Evolutionary conservation across 345 rosid genomes (phyloP).

Genomic region (Aegle marmelos): DNA sequence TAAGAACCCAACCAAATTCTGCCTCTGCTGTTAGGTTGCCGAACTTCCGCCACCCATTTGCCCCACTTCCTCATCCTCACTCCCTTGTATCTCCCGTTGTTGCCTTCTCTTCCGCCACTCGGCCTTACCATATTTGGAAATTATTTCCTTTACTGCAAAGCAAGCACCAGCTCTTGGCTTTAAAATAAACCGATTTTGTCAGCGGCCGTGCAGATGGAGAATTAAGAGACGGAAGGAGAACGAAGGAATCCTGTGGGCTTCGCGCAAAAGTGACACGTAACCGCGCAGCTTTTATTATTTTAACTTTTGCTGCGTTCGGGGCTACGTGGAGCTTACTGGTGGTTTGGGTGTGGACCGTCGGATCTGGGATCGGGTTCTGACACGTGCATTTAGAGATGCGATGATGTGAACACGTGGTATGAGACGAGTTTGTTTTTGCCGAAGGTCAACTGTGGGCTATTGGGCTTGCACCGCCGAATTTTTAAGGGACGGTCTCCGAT

Average conservation of each 20-base stretch:
- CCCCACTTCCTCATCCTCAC: constrained; percentile 82
- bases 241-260: background rate
- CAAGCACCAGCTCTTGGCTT: background rate
- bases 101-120: constrained; percentile 1
- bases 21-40: constrained; percentile 50
- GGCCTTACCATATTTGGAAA: constrained; percentile 18
- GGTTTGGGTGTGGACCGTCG: background rate
- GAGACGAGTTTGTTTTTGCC: background rate
- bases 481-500: background rate
- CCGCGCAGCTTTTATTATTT: background rate
- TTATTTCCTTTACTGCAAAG: too few species aligned
- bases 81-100: constrained; percentile 37
- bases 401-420: background rate
- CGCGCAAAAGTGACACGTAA: background rate
- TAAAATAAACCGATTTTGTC: background rate
- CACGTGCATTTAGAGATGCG: background rate
- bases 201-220: background rate
- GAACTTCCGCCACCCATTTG: constrained; percentile 70
- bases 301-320: background rate
- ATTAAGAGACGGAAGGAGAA: background rate
- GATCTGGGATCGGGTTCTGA: background rate
- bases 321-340: background rate
- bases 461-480: background rate
- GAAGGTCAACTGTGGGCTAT: background rate
- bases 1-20: constrained; percentile 71